Conservation (phyloP, 164 flowering plant species). For the Cinnamomum micranthum region DNA sequence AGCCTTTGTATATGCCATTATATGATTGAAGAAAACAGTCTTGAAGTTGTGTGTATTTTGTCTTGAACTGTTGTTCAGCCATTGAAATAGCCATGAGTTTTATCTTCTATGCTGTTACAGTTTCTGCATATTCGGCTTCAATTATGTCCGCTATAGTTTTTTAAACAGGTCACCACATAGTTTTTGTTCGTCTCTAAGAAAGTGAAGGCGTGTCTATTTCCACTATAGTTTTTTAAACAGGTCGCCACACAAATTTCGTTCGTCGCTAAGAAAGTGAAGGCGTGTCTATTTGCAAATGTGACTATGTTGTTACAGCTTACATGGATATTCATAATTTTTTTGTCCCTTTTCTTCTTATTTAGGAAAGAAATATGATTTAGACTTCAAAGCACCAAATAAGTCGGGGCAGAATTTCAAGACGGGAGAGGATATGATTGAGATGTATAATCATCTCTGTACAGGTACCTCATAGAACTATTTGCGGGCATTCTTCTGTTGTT, state of each 20-base stretch:
- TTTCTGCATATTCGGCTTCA: neutral
- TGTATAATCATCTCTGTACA: slow-evolving; percentile 77
- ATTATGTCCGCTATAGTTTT: neutral
- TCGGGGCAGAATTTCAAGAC: slow-evolving; percentile 90
- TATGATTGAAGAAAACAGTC: neutral
- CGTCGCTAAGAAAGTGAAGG: neutral
- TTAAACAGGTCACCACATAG: no score
- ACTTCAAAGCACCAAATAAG: slow-evolving; percentile 61
- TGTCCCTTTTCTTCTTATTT: neutral
- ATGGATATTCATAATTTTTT: neutral
- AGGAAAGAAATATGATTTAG: slow-evolving; percentile 95
- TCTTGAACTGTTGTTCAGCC: neutral
- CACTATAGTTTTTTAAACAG: neutral
- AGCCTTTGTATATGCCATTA: neutral
- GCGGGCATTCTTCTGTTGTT: neutral
- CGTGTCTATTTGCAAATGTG: neutral
- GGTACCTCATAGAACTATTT: slow-evolving; percentile 41
- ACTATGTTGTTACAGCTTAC: neutral
- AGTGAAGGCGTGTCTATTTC: neutral
- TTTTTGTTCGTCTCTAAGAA: neutral
- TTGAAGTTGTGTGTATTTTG: neutral
- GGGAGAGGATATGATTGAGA: slow-evolving; percentile 77
- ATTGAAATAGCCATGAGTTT: neutral
- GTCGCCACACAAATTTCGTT: neutral
- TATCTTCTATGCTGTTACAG: neutral